A percentile compares a stretch with the other conserved stretches of the same genome.
Evolutionary conservation across 331 rosid genomes (phyloP).

Genomic region (Dryas integrifolia): DNA sequence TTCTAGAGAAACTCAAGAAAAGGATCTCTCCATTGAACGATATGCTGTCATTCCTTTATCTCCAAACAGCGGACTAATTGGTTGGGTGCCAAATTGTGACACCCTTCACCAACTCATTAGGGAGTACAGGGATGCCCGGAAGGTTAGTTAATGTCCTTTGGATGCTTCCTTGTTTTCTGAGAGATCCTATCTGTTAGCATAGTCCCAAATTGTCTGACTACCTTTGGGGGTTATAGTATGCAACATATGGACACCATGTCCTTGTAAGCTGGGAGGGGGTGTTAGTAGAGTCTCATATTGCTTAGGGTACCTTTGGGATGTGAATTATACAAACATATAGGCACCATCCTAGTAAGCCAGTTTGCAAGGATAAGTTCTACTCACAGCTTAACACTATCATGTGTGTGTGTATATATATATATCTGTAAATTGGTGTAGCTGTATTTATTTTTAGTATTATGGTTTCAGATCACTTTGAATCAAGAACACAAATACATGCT

Average conservation of each 20-base stretch:
- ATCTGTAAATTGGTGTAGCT: background rate
- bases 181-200: background rate
- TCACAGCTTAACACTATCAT: background rate
- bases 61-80: slow-evolving; percentile 96
- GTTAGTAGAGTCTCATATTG: background rate
- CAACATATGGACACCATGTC: too few relatives aligned
- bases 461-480: slow-evolving; percentile 78
- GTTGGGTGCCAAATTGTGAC: slow-evolving; percentile 98
- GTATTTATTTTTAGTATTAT: slow-evolving; percentile 9
- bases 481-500: slow-evolving; percentile 95
- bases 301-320: background rate
- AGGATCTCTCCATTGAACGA: slow-evolving; percentile 80
- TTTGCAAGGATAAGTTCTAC: background rate
- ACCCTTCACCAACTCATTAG: slow-evolving; percentile 84
- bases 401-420: background rate
- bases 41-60: slow-evolving; percentile 89
- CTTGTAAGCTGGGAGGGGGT: background rate
- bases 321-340: background rate
- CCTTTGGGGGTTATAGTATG: background rate
- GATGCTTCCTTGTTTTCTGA: background rate
- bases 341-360: background rate
- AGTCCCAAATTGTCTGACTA: background rate
- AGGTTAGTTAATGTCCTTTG: slow-evolving; percentile 50
- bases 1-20: slow-evolving; percentile 76
- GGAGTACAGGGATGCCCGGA: slow-evolving; percentile 89